Evolutionary conservation across 2,329 filamentous ascomycete genomes (phyloP), one percentile per base, ranked within the genome.

Genomic region (Pleoardoris graminearum): DNA sequence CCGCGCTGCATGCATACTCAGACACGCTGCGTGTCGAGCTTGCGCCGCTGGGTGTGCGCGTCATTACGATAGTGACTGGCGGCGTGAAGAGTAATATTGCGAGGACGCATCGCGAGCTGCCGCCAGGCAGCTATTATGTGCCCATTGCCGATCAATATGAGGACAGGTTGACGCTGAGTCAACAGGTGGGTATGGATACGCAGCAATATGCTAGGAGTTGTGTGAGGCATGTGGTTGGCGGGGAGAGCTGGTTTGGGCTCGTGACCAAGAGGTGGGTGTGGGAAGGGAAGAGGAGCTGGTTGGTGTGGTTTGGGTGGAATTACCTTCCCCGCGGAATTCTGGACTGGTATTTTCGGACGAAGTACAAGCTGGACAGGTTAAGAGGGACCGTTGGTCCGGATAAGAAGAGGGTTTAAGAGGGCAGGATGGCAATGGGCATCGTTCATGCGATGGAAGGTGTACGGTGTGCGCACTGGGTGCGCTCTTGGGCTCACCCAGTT

Each of bases 41-140:
- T 10, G 74, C 67, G 51, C 82, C 82, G 1, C 76, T 80, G 14
- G 77, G 74, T 7, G 77, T 80, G 7, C 68, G 73, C 10, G 78
- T 80, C 6, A 60, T 80, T 7, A 79, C 71, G 0, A 67, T 80
- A 4, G 70, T 86, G 6, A 86, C 84, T 1, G 84, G 84, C 8
- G 83, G 84, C 8, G 83, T 86, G 27, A 79, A 81, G 63, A 81
- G 78, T 36, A 81, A 81, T 27, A 84, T 86, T 59, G 79, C 81
- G 3, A 76, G 83, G n/a, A 76, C 72, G 4, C 67, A 81, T 12
- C 75, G 82, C 22, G 66, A 69, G 4, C 65, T 86, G 7, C 71
- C 74, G 2, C 68, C 74, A 7, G 74, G 76, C 39, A 82, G 78
- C 0, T 71, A 82, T 19, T 85, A 84, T 63, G 57, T 77, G 19